Conservation (phyloP, 306 rosid genomes). For the Fragaria nilgerrensis region DNA sequence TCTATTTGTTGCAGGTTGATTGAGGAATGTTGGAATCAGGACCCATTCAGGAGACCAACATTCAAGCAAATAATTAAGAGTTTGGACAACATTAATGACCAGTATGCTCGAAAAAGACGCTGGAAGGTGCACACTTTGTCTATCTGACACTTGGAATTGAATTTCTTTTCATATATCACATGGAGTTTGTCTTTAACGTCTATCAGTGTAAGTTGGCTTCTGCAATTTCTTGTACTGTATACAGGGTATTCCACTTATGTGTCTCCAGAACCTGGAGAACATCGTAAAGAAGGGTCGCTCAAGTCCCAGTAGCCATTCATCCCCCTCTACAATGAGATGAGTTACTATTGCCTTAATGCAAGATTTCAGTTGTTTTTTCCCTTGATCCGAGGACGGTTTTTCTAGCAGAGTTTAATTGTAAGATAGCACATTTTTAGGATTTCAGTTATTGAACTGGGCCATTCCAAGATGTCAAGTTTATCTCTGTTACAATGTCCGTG, state of each 20-base stretch:
- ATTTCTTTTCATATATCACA: neutral
- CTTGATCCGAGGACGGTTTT: neutral
- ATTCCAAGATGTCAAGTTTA: neutral
- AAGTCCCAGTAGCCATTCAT: conserved; percentile 39
- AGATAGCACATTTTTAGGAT: neutral
- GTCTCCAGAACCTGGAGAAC: conserved; percentile 72
- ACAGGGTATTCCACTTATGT: conserved; percentile 68
- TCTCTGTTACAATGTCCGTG: too few relatives aligned
- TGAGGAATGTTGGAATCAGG: conserved; percentile 77
- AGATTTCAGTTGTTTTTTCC: neutral
- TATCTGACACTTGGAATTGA: neutral
- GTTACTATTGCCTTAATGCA: neutral
- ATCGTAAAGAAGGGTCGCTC: conserved; percentile 52
- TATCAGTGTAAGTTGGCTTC: neutral
- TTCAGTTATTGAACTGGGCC: conserved; percentile 3
- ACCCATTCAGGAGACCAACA: conserved; percentile 74
- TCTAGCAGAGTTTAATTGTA: neutral
- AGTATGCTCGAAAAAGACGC: conserved; percentile 49
- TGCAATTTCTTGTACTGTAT: conserved; percentile 20
- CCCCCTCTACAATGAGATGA: conserved; percentile 43
- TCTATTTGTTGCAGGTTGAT: conserved; percentile 55
- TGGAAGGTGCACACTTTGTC: conserved; percentile 73
- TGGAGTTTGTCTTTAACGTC: neutral
- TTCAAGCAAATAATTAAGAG: conserved; percentile 67
- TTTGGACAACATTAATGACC: conserved; percentile 62